Evolutionary conservation across 164 flowering plant species (phyloP).

Genomic region (Magnolia changhungtana): DNA sequence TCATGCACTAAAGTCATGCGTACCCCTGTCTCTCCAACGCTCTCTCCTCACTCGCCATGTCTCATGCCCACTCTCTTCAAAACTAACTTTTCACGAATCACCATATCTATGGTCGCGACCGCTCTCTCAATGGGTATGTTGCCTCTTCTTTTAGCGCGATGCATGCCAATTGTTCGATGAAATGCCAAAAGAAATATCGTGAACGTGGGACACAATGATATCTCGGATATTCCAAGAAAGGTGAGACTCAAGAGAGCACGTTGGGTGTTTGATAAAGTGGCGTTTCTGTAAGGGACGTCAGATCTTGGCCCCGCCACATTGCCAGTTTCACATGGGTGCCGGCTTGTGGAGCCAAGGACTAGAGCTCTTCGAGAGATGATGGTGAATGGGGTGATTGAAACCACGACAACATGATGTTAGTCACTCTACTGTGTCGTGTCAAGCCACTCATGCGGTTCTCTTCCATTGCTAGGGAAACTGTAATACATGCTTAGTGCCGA

Average conservation of each 20-base stretch:
- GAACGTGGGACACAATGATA: constrained; percentile 66
- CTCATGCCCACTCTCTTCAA: constrained; percentile 56
- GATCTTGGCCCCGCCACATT: constrained; percentile 65
- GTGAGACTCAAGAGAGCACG: constrained; percentile 36
- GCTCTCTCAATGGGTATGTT: constrained; percentile 38
- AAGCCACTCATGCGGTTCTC: constrained; percentile 42
- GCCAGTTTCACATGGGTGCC: constrained; percentile 34
- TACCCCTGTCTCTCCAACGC: constrained; percentile 22
- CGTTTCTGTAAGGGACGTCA: constrained; percentile 38
- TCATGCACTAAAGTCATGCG: constrained; percentile 43
- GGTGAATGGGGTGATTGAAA: constrained; percentile 18
- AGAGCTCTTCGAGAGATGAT: constrained; percentile 43
- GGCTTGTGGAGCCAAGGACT: constrained; percentile 35
- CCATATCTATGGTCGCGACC: constrained; percentile 51
- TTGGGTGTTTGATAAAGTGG: constrained; percentile 42
- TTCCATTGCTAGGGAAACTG: constrained; percentile 59
- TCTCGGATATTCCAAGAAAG: constrained; percentile 40
- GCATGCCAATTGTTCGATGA: constrained; percentile 58
- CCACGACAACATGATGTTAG: constrained; percentile 44
- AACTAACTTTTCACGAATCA: constrained; percentile 35
- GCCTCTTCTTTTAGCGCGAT: constrained; percentile 22
- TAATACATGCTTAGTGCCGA: constrained; percentile 45
- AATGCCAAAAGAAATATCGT: constrained; percentile 49
- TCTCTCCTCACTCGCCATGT: constrained; percentile 34
- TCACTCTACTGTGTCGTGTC: constrained; percentile 43